Evolutionary conservation across 345 rosid genomes (phyloP).

Genomic region (Heritiera littoralis): DNA sequence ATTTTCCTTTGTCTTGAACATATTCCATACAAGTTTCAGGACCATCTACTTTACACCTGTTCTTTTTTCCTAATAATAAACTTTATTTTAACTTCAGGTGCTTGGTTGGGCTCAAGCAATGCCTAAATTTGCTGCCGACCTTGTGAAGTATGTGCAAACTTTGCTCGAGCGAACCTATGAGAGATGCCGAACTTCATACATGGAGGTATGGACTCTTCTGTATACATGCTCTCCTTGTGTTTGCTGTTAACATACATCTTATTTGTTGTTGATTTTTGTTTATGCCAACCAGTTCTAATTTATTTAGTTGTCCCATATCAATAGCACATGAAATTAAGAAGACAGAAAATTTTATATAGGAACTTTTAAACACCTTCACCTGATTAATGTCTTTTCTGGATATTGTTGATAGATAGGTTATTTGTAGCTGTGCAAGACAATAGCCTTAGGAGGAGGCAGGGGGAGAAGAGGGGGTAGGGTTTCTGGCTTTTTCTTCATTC

Average conservation of each 20-base stretch:
- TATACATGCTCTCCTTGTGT: conserved; percentile 19
- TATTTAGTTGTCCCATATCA: not conserved
- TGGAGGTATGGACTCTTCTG: conserved; percentile 61
- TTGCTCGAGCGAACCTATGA: conserved; percentile 97
- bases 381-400: not conserved
- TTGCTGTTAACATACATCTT: not conserved
- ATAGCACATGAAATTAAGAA: not conserved
- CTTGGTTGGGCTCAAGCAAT: conserved; percentile 99
- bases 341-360: not conserved
- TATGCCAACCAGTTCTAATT: conserved; percentile 17
- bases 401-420: conserved; percentile 6
- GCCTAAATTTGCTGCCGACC: conserved; percentile 96
- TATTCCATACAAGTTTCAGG: not conserved
- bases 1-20: conserved; percentile 11
- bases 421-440: not conserved
- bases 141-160: conserved; percentile 90
- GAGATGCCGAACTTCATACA: conserved; percentile 96
- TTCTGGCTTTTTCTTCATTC: not conserved
- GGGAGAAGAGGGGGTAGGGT: not conserved
- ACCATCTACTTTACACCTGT: not conserved
- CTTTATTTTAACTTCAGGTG: conserved; percentile 50
- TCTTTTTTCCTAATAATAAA: not conserved
- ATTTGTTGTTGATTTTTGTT: conserved; percentile 12
- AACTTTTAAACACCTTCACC: not conserved
- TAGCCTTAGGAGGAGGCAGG: not conserved